Base-by-base conservation (phyloP, 176 grass and related monocot species). In the Elaeis guineensis region DNA sequence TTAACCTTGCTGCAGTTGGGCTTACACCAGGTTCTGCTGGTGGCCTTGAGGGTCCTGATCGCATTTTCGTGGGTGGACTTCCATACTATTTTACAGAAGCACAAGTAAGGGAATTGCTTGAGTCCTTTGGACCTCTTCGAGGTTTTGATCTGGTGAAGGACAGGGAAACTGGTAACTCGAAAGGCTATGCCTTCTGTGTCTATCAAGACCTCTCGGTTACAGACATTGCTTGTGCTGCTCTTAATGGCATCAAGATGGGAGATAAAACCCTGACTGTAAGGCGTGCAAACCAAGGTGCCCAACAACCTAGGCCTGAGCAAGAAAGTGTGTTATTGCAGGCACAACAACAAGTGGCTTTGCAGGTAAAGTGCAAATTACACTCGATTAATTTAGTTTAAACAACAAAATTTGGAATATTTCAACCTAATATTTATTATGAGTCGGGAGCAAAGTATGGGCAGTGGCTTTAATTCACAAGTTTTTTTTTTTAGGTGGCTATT, bases 71-170 rank as follows among this genome's bases (percentile, higher is more conserved):
- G 4, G 93, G 93, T 1, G 93, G 93, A 0, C 87, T 97, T 54
- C 93, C 93, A 3, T 97, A 97, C 67, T 97, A 97, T 71, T 97
- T 97, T 75, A 91, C 87, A 14, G 93, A 97, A 58, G 78, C 84
- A 44, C 93, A 97, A 85, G 93, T 92, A 18, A 78, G 93, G 48
- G 93, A 97, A 66, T 79, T 97, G 58, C 87, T 97, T 0, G 93
- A 97, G 61, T 91, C 87, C n/a, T 97, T 97, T 57, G 93, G 93
- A 48, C 78, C 84, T 15, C 76, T 97, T 60, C 69, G 93, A 57
- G 93, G 93, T 57, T 97, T 97, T 73, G 93, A 97, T 79, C 81
- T 97, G 67, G 93, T 97, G 23, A 97, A 92, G 76, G 93, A 97
- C 62, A 85, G 87, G 61, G 93, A 97, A 76, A 97, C 87, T 16